Evolutionary conservation across 139 green algal genomes (phyloP).

Genomic region (Ettlia oleoabundans): DNA sequence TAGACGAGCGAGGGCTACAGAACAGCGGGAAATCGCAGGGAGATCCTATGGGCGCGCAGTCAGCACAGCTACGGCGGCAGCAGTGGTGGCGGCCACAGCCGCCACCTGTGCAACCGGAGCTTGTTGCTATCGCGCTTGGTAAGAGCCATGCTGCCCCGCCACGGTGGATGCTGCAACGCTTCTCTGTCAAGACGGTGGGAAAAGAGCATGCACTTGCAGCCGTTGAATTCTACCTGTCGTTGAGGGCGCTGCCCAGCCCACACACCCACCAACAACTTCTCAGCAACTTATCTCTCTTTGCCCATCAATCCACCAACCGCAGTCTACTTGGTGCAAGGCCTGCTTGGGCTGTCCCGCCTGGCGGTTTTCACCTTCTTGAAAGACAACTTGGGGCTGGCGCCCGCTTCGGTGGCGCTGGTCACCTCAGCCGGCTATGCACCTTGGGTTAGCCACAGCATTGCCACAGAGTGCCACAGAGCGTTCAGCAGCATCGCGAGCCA

Average conservation of each 20-base stretch:
- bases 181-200: no score
- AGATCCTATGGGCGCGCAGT: neutral
- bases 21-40: neutral
- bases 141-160: neutral
- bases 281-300: no score
- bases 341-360: slow-evolving; percentile 88
- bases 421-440: slow-evolving; percentile 20
- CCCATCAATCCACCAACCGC: neutral
- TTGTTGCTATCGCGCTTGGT: slow-evolving; percentile 33
- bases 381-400: slow-evolving; percentile 86
- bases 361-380: slow-evolving; percentile 94
- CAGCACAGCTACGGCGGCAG: neutral
- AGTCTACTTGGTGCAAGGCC: slow-evolving; percentile 98
- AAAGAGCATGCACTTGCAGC: no score
- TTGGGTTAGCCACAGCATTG: slow-evolving; percentile 29
- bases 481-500: no score
- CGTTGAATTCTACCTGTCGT: no score
- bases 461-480: no score
- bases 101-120: neutral
- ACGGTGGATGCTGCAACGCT: neutral
- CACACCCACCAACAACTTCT: neutral
- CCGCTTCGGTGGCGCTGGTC: slow-evolving; percentile 72
- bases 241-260: no score
- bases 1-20: neutral
- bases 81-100: neutral